These are phyloP conservation scores for Oryza glumipatula DNA, from an alignment of 176 grass and related monocot species.

Conservation along the genomic window DNA sequence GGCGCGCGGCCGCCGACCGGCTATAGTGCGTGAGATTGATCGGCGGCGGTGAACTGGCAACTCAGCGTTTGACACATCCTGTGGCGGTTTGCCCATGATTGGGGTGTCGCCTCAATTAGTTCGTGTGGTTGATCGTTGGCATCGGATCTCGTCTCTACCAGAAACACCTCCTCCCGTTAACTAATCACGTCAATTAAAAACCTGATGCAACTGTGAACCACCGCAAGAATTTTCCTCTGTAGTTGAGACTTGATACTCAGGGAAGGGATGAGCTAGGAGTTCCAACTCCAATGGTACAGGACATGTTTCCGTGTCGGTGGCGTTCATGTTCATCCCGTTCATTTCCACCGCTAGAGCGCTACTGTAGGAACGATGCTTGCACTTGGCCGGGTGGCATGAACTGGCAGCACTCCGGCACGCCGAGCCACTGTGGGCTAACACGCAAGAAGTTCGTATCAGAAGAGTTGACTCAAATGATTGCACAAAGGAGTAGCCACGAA, in stretches of 20 bases:
- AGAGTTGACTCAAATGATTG: constrained; percentile 32
- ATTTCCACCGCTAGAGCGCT: not conserved
- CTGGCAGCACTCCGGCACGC: not conserved
- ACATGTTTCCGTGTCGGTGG: not conserved
- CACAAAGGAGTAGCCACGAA: not conserved
- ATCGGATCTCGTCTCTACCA: not conserved
- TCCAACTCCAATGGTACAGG: not conserved
- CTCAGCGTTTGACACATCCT: not conserved
- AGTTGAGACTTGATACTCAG: not conserved
- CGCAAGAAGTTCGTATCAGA: constrained; percentile 2
- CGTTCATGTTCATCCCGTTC: not conserved
- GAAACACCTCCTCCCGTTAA: not conserved
- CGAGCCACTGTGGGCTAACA: not conserved
- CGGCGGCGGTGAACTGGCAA: not conserved
- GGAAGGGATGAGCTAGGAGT: not conserved
- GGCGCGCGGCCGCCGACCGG: not conserved
- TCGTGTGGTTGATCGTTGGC: not conserved
- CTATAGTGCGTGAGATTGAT: not conserved
- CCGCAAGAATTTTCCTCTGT: not conserved
- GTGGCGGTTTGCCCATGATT: not conserved
- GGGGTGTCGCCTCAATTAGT: not conserved
- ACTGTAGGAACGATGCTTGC: no score
- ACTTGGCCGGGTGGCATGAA: not conserved
- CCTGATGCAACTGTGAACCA: constrained; percentile 9
- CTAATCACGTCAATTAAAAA: not conserved